Percentiles rank a stretch among this genome's conserved stretches.
Conservation (phyloP, 306 rosid species). For the Betula pendula region DNA sequence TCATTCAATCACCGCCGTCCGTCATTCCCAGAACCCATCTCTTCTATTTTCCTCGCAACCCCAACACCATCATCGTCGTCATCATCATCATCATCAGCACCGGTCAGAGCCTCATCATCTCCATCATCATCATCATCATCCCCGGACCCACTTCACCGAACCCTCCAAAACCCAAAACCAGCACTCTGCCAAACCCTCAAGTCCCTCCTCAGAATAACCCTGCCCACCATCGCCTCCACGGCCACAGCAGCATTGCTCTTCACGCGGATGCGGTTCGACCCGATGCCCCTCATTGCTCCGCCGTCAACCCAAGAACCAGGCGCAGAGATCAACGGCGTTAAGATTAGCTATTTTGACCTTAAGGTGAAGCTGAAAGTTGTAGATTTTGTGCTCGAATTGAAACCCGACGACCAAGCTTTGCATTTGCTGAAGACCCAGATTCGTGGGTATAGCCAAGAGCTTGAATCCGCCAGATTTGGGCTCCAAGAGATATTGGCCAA, state of each 20-base stretch:
- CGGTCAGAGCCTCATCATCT: background rate
- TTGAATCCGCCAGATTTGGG: constrained; percentile 3
- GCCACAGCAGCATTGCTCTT: constrained; percentile 4
- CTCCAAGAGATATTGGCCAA: constrained; percentile 1
- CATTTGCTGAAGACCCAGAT: constrained; percentile 7
- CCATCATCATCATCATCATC: background rate
- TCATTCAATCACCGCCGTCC: background rate
- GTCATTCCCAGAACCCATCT: background rate
- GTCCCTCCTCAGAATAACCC: background rate
- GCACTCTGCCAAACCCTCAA: background rate
- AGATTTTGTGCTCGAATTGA: background rate
- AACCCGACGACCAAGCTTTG: constrained; percentile 14
- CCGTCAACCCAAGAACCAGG: background rate
- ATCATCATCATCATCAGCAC: background rate
- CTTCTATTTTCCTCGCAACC: background rate
- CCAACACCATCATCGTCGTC: background rate
- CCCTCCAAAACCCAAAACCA: background rate
- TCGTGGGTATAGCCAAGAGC: background rate
- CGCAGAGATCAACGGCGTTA: background rate
- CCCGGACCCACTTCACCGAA: background rate
- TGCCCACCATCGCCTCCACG: constrained; percentile 1
- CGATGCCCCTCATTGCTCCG: background rate
- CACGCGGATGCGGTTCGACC: background rate
- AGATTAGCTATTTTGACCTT: background rate
- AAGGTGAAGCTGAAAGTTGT: constrained; percentile 7